These are phyloP conservation scores for Cryptomeria japonica DNA, from an alignment of 75 land plant species.

Conservation along the genomic window DNA sequence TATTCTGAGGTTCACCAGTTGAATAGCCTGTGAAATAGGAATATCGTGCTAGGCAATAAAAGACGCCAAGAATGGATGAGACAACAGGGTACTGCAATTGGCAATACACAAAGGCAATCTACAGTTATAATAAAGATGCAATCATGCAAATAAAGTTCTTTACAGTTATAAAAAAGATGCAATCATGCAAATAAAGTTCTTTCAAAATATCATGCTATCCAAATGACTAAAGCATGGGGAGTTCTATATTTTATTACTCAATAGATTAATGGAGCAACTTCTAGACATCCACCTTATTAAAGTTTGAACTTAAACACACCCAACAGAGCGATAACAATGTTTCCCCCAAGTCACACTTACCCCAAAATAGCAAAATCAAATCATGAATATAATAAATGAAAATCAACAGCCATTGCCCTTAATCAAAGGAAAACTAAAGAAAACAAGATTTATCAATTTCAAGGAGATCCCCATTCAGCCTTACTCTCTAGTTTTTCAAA, in stretches of 20 bases:
- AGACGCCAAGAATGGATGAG: conserved; percentile 41
- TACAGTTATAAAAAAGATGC: not conserved
- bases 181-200: too few relatives aligned
- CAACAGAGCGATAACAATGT: not conserved
- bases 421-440: not conserved
- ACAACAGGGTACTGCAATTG: conserved; percentile 43
- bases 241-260: not conserved
- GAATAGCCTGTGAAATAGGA: conserved; percentile 78
- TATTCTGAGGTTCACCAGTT: conserved; percentile 53
- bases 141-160: too few relatives aligned
- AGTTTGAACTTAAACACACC: not conserved
- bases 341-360: not conserved
- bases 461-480: too few relatives aligned
- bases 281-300: not conserved
- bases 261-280: not conserved
- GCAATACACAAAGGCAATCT: not conserved
- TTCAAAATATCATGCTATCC: not conserved
- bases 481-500: too few relatives aligned
- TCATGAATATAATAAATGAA: not conserved
- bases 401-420: not conserved
- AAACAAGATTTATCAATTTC: too few relatives aligned
- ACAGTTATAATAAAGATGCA: not conserved
- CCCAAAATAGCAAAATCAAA: not conserved
- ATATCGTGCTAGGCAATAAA: conserved; percentile 39
- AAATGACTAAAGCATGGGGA: not conserved